Evolutionary conservation across 2,329 filamentous ascomycete genomes (phyloP).

Genomic region (Colletotrichum sp.): DNA sequence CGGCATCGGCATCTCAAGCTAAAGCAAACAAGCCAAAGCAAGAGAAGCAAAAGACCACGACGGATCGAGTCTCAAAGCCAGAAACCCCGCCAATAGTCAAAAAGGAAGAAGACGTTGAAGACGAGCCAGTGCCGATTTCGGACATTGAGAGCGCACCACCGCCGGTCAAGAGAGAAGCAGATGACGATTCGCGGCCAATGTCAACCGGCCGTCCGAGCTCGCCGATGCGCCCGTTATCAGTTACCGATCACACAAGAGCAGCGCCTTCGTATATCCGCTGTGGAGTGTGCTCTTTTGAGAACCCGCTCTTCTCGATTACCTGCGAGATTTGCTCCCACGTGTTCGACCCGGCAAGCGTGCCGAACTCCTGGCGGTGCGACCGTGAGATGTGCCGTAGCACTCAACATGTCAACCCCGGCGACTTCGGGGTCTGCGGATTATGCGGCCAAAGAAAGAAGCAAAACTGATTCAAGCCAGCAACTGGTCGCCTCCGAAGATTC

Average conservation of each 20-base stretch:
- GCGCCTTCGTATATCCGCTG: constrained; percentile 41
- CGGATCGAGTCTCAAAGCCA: background rate
- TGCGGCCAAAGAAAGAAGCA: constrained; percentile 57
- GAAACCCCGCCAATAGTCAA: background rate
- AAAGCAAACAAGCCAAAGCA: background rate
- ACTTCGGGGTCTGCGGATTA: constrained; percentile 72
- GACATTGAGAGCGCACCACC: background rate
- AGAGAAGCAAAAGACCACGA: background rate
- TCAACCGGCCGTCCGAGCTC: background rate
- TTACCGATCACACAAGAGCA: background rate
- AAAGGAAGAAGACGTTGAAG: background rate
- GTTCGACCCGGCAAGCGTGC: constrained; percentile 57
- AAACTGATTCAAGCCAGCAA: background rate
- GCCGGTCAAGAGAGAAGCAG: background rate
- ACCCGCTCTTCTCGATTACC: constrained; percentile 57
- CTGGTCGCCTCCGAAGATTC: background rate
- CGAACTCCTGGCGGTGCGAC: constrained; percentile 68
- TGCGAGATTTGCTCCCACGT: constrained; percentile 77
- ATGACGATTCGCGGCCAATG: background rate
- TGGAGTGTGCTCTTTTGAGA: constrained; percentile 72
- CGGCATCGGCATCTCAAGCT: background rate
- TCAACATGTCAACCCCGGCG: constrained; percentile 70
- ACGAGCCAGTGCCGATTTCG: background rate
- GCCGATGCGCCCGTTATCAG: background rate
- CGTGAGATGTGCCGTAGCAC: constrained; percentile 59